Evolutionary conservation across 495 filamentous ascomycete genomes (phyloP).

Genomic region (Rhizodiscina lignyota): DNA sequence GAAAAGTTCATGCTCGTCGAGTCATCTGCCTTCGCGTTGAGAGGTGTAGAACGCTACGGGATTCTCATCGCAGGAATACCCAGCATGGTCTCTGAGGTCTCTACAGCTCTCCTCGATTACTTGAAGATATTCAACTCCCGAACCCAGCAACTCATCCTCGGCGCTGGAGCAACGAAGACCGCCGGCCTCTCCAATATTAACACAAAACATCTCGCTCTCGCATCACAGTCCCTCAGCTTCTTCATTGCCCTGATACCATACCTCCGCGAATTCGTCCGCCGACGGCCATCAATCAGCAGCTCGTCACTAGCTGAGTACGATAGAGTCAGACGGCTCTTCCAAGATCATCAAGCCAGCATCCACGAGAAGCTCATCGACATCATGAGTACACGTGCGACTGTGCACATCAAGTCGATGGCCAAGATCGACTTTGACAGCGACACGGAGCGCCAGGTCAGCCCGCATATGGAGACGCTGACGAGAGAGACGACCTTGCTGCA

Average conservation of each 20-base stretch:
- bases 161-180: constrained; percentile 78
- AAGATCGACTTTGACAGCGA: constrained; percentile 54
- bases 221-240: constrained; percentile 79
- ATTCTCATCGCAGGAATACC: constrained; percentile 72
- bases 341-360: constrained; percentile 86
- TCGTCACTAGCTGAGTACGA: constrained; percentile 68
- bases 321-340: constrained; percentile 71
- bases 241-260: constrained; percentile 78
- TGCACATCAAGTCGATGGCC: constrained; percentile 60
- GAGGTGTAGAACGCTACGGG: constrained; percentile 65
- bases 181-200: constrained; percentile 94
- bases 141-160: constrained; percentile 83
- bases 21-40: constrained; percentile 62
- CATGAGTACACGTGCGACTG: constrained; percentile 62
- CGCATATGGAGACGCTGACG: constrained; percentile 81
- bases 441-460: constrained; percentile 28
- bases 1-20: constrained; percentile 75
- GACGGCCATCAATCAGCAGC: constrained; percentile 43
- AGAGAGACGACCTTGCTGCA: constrained; percentile 83
- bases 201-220: constrained; percentile 84
- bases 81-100: constrained; percentile 71
- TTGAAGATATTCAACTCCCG: constrained; percentile 87
- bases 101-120: constrained; percentile 52
- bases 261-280: constrained; percentile 74
- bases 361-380: constrained; percentile 94